These are phyloP conservation scores for Cladosporium oxysporum DNA, from an alignment of 2,329 filamentous ascomycete genomes.

Conservation along the genomic window DNA sequence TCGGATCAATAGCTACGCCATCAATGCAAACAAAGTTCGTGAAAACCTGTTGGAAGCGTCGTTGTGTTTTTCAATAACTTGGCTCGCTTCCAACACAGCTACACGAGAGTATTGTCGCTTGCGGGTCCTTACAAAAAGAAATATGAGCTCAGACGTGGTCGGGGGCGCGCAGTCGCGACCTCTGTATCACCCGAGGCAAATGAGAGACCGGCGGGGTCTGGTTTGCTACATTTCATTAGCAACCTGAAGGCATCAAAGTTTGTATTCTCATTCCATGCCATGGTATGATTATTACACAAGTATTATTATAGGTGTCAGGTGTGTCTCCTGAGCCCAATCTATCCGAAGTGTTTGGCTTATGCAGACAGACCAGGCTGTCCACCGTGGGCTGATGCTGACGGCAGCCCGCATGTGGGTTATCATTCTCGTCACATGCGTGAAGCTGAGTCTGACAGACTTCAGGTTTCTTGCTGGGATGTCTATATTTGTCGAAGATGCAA, in stretches of 20 bases:
- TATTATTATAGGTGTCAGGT: background rate
- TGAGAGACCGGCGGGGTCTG: background rate
- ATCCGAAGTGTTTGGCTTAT: background rate
- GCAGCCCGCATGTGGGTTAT: background rate
- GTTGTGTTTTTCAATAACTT: background rate
- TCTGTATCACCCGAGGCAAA: background rate
- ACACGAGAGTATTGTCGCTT: background rate
- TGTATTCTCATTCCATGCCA: background rate
- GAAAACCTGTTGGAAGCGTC: background rate
- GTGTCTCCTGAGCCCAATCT: conserved; percentile 10
- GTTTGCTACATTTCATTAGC: background rate
- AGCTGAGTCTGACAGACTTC: background rate
- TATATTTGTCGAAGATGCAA: background rate
- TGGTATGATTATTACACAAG: background rate
- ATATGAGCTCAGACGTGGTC: background rate
- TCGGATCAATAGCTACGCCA: background rate
- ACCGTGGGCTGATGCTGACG: conserved; percentile 8
- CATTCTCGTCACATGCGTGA: background rate
- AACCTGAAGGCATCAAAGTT: background rate
- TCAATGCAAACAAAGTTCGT: background rate
- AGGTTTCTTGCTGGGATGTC: background rate
- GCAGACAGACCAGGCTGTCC: background rate
- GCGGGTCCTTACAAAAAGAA: background rate
- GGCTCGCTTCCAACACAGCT: background rate
- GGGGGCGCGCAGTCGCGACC: background rate